Base-by-base conservation (phyloP, 2,329 filamentous ascomycete species). In the Scytalidium lignicola region DNA sequence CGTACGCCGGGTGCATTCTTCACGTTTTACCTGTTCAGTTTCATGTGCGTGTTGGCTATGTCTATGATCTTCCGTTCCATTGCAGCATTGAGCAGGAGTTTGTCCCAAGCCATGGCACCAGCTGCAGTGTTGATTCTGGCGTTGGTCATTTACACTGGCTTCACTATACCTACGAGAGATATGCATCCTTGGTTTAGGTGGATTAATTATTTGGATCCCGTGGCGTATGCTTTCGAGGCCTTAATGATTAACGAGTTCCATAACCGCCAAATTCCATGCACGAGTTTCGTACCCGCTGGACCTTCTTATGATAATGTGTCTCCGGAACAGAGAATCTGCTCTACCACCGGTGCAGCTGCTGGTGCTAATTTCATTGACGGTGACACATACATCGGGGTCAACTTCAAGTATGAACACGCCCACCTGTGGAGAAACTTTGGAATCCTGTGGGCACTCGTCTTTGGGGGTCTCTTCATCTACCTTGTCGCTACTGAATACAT, bases 41-140 rank as follows among this genome's bases (percentile, higher is more conserved):
- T 92, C 68, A 65, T 78, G 51, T 83, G 82, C 1, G 88, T 88
- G 0, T 58, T 95, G 60, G 76, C 80, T 55, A 93, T 93, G 87
- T 90, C 86, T 43, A 91, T 90, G 83, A 78, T 92, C 54, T 95
- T 95, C 78, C 80, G 89, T 44, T 86, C 82, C 6, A 88, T 95
- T 55, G 89, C 79, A n/a, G 84, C 87, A 0, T 71, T 85, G 1
- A 90, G 89, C 3, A 76, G 86, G 44, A 88, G 89, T 86, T 17
- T 86, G 84, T 52, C 17, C 29, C 20, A 57, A 47, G 58, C 59
- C 37, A 60, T 62, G 57, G 56, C 56, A 28, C 59, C 59, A 12
- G 54, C 56, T 8, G 56, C 59, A 10, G 88, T 90, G 63, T 77
- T 82, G 50, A 76, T 85, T 47, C 67, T 93, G 90, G 86, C 58